Percentiles rank a stretch among this genome's conserved stretches.
Evolutionary conservation across 441 rosid species (phyloP).

Genomic region (Corymbia citriodora): DNA sequence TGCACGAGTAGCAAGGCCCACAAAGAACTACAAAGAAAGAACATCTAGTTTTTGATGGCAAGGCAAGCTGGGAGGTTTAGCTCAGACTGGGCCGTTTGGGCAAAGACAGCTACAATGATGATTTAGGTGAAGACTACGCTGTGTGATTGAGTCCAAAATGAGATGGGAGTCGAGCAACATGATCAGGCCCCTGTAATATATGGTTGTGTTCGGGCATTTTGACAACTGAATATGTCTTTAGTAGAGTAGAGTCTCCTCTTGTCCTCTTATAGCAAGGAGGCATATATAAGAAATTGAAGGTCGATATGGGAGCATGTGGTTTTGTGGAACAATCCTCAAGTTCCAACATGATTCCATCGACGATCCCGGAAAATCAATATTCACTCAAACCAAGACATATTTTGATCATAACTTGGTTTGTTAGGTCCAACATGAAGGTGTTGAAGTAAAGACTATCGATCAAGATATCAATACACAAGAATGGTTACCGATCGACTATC

Average conservation of each 20-base stretch:
- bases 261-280: background rate
- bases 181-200: background rate
- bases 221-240: background rate
- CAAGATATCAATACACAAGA: background rate
- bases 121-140: background rate
- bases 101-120: background rate
- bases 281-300: background rate
- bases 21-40: background rate
- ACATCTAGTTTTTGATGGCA: background rate
- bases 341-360: background rate
- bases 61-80: background rate
- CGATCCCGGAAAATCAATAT: too few relatives aligned
- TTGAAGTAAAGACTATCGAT: background rate
- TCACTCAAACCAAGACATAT: background rate
- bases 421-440: background rate
- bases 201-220: background rate
- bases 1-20: background rate
- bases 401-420: background rate
- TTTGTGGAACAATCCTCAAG: background rate
- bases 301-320: background rate
- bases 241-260: background rate
- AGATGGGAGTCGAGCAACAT: background rate
- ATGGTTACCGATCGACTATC: background rate
- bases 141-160: background rate
- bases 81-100: background rate